Percentiles rank a stretch among this genome's conserved stretches.
Conservation (phyloP, 2,329 filamentous ascomycete species). For the Pseudogymnoascus sp. region DNA sequence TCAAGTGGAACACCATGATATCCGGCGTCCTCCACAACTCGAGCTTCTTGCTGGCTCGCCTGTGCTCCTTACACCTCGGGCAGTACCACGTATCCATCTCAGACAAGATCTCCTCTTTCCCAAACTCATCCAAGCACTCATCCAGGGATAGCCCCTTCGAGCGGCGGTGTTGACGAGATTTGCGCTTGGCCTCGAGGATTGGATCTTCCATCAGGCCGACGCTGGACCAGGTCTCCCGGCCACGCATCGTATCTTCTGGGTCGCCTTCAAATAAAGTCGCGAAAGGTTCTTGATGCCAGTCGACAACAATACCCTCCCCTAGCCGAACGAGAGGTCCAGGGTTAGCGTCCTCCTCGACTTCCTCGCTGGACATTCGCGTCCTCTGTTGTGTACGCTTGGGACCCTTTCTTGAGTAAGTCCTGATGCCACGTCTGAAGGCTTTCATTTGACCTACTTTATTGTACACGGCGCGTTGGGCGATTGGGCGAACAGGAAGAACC, state of each 20-base stretch:
- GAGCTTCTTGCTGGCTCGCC: conserved; percentile 89
- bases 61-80: conserved; percentile 87
- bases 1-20: conserved; percentile 88
- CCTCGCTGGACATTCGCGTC: conserved; percentile 10
- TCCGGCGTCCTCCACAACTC: conserved; percentile 96
- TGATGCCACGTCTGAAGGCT: conserved; percentile 22
- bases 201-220: conserved; percentile 45
- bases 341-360: conserved; percentile 26
- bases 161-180: conserved; percentile 54
- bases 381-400: conserved; percentile 18
- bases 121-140: conserved; percentile 89
- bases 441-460: conserved; percentile 26
- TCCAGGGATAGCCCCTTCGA: conserved; percentile 75
- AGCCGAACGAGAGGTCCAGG: conserved; percentile 64
- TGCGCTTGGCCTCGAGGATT: conserved; percentile 55
- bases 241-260: conserved; percentile 43
- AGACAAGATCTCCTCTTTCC: conserved; percentile 85
- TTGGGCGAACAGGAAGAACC: conserved; percentile 26
- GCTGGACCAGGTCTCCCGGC: conserved; percentile 48
- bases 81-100: conserved; percentile 98
- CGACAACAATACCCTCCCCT: conserved; percentile 77
- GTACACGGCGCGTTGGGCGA: conserved; percentile 17
- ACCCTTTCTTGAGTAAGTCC: conserved; percentile 33
- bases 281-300: conserved; percentile 68
- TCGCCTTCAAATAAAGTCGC: conserved; percentile 56